These are phyloP conservation scores for Beauveria scarabaeidicola DNA, from an alignment of 2,329 filamentous ascomycete species.

Conservation along the genomic window DNA sequence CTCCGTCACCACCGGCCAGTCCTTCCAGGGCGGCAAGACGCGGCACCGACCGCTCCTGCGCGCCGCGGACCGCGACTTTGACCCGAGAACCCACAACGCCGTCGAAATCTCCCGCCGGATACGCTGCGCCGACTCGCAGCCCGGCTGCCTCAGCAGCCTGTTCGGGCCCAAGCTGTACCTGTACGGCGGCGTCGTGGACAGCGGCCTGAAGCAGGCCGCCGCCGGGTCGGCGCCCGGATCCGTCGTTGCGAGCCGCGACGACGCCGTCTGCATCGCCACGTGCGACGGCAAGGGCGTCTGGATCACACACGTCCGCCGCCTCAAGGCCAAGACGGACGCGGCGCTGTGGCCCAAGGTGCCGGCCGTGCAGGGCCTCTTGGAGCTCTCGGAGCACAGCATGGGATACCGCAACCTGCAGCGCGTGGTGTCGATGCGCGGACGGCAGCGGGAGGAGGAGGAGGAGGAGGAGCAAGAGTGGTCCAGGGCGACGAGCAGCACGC, in stretches of 20 bases:
- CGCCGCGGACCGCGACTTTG: conserved; percentile 29
- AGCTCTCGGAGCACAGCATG: conserved; percentile 19
- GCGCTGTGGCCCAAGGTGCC: conserved; percentile 34
- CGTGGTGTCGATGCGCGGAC: conserved; percentile 12
- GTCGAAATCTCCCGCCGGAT: conserved; percentile 33
- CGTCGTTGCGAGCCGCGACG: conserved; percentile 28
- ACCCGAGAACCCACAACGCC: conserved; percentile 25
- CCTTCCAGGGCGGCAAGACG: conserved; percentile 29
- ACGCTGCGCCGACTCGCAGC: conserved; percentile 33
- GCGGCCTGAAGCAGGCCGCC: conserved; percentile 14
- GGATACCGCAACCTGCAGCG: conserved; percentile 18
- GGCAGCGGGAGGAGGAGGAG: conserved; percentile 11
- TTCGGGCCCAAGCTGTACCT: conserved; percentile 30
- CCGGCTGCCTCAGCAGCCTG: conserved; percentile 29
- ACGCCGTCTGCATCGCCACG: conserved; percentile 28
- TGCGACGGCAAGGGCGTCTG: conserved; percentile 31
- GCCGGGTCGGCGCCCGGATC: conserved; percentile 15
- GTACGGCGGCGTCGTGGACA: conserved; percentile 33
- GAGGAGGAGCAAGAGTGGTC: conserved; percentile 20
- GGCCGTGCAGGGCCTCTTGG: conserved; percentile 24
- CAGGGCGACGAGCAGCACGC: conserved; percentile 20
- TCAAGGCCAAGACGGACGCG: conserved; percentile 28
- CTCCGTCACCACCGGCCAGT: conserved; percentile 25
- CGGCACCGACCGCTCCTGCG: conserved; percentile 30
- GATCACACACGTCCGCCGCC: conserved; percentile 31